Percentiles rank a stretch among this genome's conserved stretches.
Conservation (phyloP, 139 green algal species). For the Chlamydomonas schloesseri region DNA sequence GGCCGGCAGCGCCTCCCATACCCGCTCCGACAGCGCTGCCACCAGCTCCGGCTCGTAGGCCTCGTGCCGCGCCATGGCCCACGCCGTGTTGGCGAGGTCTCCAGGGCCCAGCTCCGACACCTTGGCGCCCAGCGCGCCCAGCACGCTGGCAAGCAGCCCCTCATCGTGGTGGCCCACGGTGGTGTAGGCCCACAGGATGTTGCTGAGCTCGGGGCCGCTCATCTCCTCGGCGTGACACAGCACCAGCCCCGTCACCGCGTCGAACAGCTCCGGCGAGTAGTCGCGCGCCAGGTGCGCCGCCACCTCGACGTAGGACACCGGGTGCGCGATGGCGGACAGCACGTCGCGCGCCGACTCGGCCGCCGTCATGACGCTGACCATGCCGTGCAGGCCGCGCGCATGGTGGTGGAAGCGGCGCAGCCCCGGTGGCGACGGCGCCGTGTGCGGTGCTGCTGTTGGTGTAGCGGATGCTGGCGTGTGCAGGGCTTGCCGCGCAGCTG, state of each 20-base stretch:
- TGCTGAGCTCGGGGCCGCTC: conserved; percentile 11
- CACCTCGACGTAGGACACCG: conserved; percentile 19
- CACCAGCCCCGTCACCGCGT: conserved; percentile 35
- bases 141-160: neutral
- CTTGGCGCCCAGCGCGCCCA: neutral
- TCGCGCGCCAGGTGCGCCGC: neutral
- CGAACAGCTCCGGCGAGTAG: conserved; percentile 35
- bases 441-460: no score
- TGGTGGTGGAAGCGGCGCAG: neutral
- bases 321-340: neutral
- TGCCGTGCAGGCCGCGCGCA: conserved; percentile 19
- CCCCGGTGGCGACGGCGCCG: neutral
- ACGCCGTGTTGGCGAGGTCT: conserved; percentile 16
- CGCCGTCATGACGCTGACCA: conserved; percentile 35
- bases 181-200: conserved; percentile 30
- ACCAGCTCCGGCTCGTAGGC: conserved; percentile 18
- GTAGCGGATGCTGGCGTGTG: no score
- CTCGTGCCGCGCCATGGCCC: conserved; percentile 7
- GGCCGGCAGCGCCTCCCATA: conserved; percentile 21
- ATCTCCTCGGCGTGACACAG: conserved; percentile 14
- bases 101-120: neutral
- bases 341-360: conserved; percentile 32
- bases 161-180: conserved; percentile 20
- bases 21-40: neutral
- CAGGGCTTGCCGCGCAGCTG: no score